These are phyloP conservation scores for Hypoxylon sp. DNA, from an alignment of 2,329 filamentous ascomycete genomes.

Conservation along the genomic window DNA sequence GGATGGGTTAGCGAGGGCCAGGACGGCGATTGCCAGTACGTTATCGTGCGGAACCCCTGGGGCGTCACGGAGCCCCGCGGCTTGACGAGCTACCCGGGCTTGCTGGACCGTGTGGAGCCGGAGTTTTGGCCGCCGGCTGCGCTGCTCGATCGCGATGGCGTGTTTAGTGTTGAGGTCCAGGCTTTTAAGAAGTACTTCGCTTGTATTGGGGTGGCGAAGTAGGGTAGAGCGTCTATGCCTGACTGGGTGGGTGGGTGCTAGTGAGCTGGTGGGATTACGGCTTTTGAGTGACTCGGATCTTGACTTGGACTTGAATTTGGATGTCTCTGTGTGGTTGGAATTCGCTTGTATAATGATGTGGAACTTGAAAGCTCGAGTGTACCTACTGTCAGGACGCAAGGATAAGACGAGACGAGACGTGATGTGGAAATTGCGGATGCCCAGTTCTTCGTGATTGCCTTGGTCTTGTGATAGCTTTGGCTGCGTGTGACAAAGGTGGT, in stretches of 20 bases:
- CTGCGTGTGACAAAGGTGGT: background rate
- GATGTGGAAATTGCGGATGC: background rate
- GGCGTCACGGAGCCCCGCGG: conserved; percentile 61
- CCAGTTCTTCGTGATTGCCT: background rate
- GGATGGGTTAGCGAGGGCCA: conserved; percentile 56
- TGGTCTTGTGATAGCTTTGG: background rate
- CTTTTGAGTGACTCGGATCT: background rate
- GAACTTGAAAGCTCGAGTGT: too few relatives aligned
- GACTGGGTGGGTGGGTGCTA: background rate
- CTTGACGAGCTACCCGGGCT: conserved; percentile 58
- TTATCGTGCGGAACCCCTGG: conserved; percentile 62
- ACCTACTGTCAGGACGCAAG: background rate
- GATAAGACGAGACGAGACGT: too few relatives aligned
- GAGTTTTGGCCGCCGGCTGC: conserved; percentile 57
- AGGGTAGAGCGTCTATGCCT: background rate
- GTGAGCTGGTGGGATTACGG: background rate
- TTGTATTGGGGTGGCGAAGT: conserved; percentile 53
- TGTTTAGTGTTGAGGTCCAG: conserved; percentile 56
- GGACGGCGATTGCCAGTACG: conserved; percentile 57
- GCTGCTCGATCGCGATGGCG: conserved; percentile 56
- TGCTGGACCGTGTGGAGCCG: conserved; percentile 58
- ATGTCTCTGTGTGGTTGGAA: too few relatives aligned
- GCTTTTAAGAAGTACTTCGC: conserved; percentile 58
- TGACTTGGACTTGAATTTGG: background rate
- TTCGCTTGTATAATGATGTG: too few relatives aligned